Evolutionary conservation across 352 stramenopile genomes (phyloP).

Genomic region (Phytophthora rubi): DNA sequence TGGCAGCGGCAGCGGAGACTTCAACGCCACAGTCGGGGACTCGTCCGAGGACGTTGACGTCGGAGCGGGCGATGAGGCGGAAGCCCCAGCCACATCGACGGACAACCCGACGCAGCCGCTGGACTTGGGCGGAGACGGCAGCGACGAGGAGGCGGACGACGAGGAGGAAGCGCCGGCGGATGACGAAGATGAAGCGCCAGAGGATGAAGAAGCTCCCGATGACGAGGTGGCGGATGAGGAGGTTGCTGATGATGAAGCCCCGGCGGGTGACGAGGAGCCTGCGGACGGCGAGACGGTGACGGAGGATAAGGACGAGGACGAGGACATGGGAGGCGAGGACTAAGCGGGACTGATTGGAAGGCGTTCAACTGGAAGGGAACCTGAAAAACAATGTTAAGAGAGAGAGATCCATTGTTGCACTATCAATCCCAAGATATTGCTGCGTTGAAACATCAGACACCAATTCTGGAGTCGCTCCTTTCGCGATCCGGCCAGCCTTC

Average conservation of each 20-base stretch:
- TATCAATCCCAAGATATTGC: no score
- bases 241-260: background rate
- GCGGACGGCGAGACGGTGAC: no score
- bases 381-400: background rate
- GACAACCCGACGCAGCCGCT: constrained; percentile 6
- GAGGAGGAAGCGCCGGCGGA: background rate
- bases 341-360: no score
- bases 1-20: constrained; percentile 11
- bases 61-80: background rate
- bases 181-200: background rate
- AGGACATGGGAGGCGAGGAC: constrained; percentile 5
- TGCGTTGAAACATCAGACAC: no score
- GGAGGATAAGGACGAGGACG: no score
- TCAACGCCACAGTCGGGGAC: constrained; percentile 26
- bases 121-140: constrained; percentile 1
- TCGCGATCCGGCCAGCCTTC: no score
- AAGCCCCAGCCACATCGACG: background rate
- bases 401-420: no score
- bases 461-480: no score
- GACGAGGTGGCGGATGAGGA: background rate
- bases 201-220: background rate
- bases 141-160: background rate
- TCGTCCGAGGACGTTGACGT: background rate
- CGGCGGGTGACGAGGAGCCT: background rate
- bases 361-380: background rate